Conservation (phyloP, 371 early-diverging fungal species). For the Choanephora cucurbitarum region DNA sequence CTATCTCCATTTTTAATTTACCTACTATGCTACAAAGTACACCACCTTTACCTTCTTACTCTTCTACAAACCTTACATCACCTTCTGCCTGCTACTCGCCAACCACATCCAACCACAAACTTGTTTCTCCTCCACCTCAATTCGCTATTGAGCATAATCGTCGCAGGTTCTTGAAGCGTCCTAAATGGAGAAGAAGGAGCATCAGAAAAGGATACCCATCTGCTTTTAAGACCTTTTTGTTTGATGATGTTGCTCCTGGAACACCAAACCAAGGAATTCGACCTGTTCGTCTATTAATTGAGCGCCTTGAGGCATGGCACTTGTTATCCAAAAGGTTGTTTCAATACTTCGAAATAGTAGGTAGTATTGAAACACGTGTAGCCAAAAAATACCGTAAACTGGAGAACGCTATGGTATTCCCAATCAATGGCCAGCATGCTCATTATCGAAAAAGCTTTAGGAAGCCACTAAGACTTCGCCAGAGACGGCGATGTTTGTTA, state of each 20-base stretch:
- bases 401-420: slow-evolving; percentile 16
- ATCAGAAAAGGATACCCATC: slow-evolving; percentile 24
- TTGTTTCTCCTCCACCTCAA: slow-evolving; percentile 27
- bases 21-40: slow-evolving; percentile 7
- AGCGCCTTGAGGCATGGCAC: slow-evolving; percentile 45
- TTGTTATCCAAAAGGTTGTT: slow-evolving; percentile 26
- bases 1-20: slow-evolving; percentile 34
- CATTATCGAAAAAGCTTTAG: not conserved
- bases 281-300: slow-evolving; percentile 33
- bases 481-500: not conserved
- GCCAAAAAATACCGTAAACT: slow-evolving; percentile 35
- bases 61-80: not conserved
- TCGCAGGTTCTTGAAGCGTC: not conserved
- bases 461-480: not conserved
- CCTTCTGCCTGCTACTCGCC: not conserved
- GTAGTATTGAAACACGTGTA: slow-evolving; percentile 28
- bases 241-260: slow-evolving; percentile 21
- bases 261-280: slow-evolving; percentile 24
- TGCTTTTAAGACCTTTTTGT: slow-evolving; percentile 28
- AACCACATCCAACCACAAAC: not conserved
- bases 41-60: not conserved
- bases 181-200: slow-evolving; percentile 8
- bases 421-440: not conserved
- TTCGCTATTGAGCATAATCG: slow-evolving; percentile 25
- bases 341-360: slow-evolving; percentile 31